Percentiles rank a stretch among this genome's conserved stretches.
Evolutionary conservation across 371 early-diverging fungal genomes (phyloP).

Genomic region (Umbelopsis sp.): DNA sequence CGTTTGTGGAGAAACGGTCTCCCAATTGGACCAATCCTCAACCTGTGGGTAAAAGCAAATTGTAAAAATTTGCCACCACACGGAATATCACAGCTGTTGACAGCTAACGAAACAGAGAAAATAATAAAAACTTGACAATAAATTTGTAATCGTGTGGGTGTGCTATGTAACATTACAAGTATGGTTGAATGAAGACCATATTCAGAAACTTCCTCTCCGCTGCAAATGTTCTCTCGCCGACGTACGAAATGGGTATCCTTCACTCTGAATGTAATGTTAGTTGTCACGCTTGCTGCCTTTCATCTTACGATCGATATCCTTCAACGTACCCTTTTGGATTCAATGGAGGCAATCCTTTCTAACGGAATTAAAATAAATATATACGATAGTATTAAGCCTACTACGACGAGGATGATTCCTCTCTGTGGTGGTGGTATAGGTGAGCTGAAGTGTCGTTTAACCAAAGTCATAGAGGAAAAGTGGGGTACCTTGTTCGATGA

Average conservation of each 20-base stretch:
- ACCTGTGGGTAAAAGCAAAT: slow-evolving; percentile 26
- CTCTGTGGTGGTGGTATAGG: slow-evolving; percentile 15
- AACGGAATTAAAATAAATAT: slow-evolving; percentile 29
- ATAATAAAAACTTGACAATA: neutral
- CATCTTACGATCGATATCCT: neutral
- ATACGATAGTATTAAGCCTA: slow-evolving; percentile 21
- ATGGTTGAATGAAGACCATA: neutral
- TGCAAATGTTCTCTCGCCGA: slow-evolving; percentile 42
- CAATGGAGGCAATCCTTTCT: slow-evolving; percentile 30
- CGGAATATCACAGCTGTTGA: too few species aligned
- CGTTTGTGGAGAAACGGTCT: slow-evolving; percentile 43
- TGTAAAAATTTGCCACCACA: slow-evolving; percentile 26
- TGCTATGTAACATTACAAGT: slow-evolving; percentile 9
- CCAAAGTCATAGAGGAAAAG: neutral
- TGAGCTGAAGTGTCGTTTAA: neutral
- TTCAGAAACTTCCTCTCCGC: slow-evolving; percentile 38
- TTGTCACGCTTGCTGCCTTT: neutral
- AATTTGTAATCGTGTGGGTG: neutral
- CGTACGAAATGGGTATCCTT: slow-evolving; percentile 27
- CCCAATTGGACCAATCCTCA: slow-evolving; percentile 45
- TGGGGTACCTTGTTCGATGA: neutral
- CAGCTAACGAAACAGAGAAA: too few species aligned
- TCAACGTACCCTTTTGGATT: slow-evolving; percentile 27
- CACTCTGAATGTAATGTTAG: slow-evolving; percentile 23
- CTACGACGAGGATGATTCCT: slow-evolving; percentile 21